Base-by-base conservation (phyloP, 257 asterid species). In the Ligustrum vulgare region DNA sequence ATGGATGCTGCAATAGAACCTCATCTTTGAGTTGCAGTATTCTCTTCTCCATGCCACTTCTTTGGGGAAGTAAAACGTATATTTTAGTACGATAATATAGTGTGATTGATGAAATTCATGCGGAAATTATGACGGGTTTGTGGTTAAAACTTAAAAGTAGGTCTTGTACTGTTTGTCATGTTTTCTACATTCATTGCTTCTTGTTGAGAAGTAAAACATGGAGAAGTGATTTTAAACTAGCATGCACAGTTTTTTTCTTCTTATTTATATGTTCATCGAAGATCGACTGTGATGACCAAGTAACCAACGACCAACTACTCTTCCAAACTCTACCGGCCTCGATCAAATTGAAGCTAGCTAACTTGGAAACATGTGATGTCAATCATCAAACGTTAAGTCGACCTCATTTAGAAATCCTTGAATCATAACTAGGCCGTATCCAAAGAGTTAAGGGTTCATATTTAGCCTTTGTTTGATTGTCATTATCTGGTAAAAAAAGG, bases 31-130 rank as follows among this genome's bases (percentile, higher is more conserved):
- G 58, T 43, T 70, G 80, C 10, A 74, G 74, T 75, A 80, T 18
- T 72, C 70, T 79, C 64, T 80, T 86, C 88, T 91, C 98, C 97
- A 89, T 90, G 80, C 69, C 69, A 51, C 13, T 60, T 51, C 15
- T 28, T 45, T 41, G 18, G 45, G 5, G 33, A 58, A 58, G 32
- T 58, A 22, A 20, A 58, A 58, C 13, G 12, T 22, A 20, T 58
- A 4, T 67, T 66, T 39, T n/a, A n/a, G 58, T 4, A 16, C 62
- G 75, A 47, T 39, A 39, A 9, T 39, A 39, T 39, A 39, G 0
- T 9, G 45, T 12, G 45, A 39, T 39, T 39, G 45, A 39, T 39
- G 45, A 65, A 67, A 67, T 66, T 73, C 93, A 86, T 87, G 87
- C 81, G 20, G 60, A 77, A 15, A 62, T 83, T 87, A 90, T 91